Evolutionary conservation across 1,284 basidiomycete genomes (phyloP), one percentile per base, ranked within the genome.

Genomic region (Leccinum huronense): DNA sequence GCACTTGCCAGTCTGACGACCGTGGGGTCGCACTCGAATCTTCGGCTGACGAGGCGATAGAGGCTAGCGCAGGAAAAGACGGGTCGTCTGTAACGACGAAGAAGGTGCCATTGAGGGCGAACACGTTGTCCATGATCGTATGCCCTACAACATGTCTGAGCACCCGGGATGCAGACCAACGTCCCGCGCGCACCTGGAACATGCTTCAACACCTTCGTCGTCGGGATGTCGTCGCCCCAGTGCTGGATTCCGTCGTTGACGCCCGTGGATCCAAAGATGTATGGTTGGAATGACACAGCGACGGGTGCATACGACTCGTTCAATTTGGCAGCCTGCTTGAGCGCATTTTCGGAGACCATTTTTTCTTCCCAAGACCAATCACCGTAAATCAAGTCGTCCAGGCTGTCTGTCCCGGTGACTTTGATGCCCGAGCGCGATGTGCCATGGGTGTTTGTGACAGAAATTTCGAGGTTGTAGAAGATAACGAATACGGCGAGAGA

Each of bases 121-220:
- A 85, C 30, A 93, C 80, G 65, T 91, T 88, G 69, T 94, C 91
- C 61, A 95, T 79, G 53, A 94, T 84, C 1, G 90, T 93, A 79
- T 88, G 93, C 2, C 93, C 93, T 93, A 71, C 42, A 54, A 40
- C 63, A 53, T 63, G 11, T 61, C 40, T 65, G 58, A 69, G 58
- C 9, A 11, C 33, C 51, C 33, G 9, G 42, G 54, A 56, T 30
- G 56, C n/a, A 48, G 13, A 69, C 3, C 72, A 54, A 36, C 27
- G n/a, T 2, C 2, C 9, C 6, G 30, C 79, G 30, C 79, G 51
- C 60, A 90, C 88, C 89, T 68, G 87, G 82, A 38, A 81, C 78
- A 75, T 91, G 89, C 53, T 81, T 81, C 34, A 86, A 70, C 56
- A 88, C 69, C 14, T 68, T 79, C 5, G 85, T 84, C 57, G 72